Evolutionary conservation across 768 basidiomycete genomes (phyloP), one percentile per base, ranked within the genome.

Genomic region (Mycena vulgaris): DNA sequence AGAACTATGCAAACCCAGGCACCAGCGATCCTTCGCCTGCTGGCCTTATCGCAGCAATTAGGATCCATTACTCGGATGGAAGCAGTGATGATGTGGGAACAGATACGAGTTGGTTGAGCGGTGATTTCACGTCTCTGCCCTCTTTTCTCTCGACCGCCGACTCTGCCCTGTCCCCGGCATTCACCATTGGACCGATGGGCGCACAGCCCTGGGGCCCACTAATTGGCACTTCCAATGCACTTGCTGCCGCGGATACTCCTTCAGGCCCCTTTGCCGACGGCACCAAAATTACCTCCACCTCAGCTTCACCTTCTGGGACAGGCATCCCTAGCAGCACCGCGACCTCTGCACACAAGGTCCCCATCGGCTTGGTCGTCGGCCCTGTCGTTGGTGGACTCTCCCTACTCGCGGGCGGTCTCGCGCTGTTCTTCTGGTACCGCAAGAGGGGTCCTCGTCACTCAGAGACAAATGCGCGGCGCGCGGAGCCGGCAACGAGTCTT

Each of bases 31-130:
- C 56, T 21, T 57, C 62, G 17, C 66, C 66, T 21, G 68, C 68
- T 5, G 62, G 68, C 25, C 11, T 69, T 30, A 40, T 42, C 25
- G 62, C 30, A 21, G 19, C 56, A 9, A 58, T 69, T 23, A 42
- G 35, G 13, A 40, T 69, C 23, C n/a, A 25, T 4, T 69, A 59
- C 28, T 33, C 56, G 10, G 68, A 69, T 14, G 63, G 63, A 5
- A 69, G 17, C 56, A 69, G 23, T 25, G 27, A 28, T 23, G 28
- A 42, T 19, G 39, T 45, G 19, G 11, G 2, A 1, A 69, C 68
- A 19, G 68, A 69, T 28, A 23, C 47, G n/a, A 63, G 47, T 35
- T 69, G 68, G 68, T 21, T 69, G 31, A 64, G 39, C 33, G 62
- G 56, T 30, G 17, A 8, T 17, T 51, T 64, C 39, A 59, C 48